Conservation (phyloP, 1,139 yeast genomes). For the Meyerozyma guilliermondii region DNA sequence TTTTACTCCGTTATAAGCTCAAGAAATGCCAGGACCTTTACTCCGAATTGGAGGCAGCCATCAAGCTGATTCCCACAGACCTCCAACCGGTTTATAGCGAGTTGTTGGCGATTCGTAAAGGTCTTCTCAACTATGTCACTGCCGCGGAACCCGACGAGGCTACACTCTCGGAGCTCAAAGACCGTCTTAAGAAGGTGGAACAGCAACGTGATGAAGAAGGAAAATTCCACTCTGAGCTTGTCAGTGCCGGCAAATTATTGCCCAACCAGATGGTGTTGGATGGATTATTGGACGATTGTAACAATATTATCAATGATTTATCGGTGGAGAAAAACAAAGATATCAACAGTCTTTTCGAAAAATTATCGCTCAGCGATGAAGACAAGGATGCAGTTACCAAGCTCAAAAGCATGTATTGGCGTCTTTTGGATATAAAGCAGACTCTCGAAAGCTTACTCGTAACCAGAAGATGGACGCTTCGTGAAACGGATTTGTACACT, state of each 20-base stretch:
- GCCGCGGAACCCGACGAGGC: constrained; percentile 6
- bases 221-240: constrained; percentile 23
- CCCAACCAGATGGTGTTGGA: constrained; percentile 55
- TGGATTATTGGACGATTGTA: constrained; percentile 78
- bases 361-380: constrained; percentile 19
- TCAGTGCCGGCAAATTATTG: constrained; percentile 18
- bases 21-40: constrained; percentile 53
- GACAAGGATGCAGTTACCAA: constrained; percentile 10
- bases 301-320: constrained; percentile 66
- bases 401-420: constrained; percentile 24
- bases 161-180: constrained; percentile 16
- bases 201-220: constrained; percentile 30
- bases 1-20: constrained; percentile 54
- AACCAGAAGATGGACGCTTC: constrained; percentile 93
- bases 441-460: constrained; percentile 76
- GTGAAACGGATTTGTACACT: constrained; percentile 87
- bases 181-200: constrained; percentile 28
- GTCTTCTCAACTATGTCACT: constrained; percentile 30
- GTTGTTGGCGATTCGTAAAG: constrained; percentile 33
- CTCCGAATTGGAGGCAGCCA: constrained; percentile 44
- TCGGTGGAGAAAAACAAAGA: constrained; percentile 52
- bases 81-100: constrained; percentile 48
- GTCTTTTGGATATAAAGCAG: constrained; percentile 58
- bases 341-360: constrained; percentile 35
- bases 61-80: constrained; percentile 53